phyloP scores from a whole-genome alignment of 2,329 filamentous ascomycete genomes.

The Botryotinia calthae region DNA sequence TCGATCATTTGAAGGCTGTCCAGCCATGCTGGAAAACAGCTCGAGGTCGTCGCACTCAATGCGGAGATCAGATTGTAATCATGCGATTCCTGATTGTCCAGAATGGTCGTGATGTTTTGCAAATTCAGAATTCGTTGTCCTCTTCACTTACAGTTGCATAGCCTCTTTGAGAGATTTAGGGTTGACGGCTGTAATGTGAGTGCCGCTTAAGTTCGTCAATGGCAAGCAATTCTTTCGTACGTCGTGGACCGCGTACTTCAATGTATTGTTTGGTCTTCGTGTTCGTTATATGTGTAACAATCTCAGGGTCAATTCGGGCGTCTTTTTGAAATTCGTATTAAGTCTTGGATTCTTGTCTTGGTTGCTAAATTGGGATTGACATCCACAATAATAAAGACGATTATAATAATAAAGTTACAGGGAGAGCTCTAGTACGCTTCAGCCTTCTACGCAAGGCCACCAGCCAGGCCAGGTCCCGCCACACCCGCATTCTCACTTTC shows the following conservation, averaged over 20 bases:
- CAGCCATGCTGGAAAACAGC: constrained; percentile 54
- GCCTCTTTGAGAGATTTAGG: constrained; percentile 24
- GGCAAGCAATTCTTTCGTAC: constrained; percentile 1
- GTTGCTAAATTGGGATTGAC: constrained; percentile 20
- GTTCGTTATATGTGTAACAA: neutral
- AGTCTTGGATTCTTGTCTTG: constrained; percentile 12
- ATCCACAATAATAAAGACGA: constrained; percentile 15
- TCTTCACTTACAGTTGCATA: constrained; percentile 22
- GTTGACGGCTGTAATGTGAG: constrained; percentile 2
- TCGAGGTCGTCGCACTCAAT: constrained; percentile 32
- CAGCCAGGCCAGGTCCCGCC: neutral
- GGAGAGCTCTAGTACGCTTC: constrained; percentile 13
- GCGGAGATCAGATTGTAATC: constrained; percentile 27
- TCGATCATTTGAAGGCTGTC: constrained; percentile 48
- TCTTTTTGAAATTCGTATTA: constrained; percentile 16
- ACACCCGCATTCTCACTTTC: constrained; percentile 5
- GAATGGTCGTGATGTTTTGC: neutral
- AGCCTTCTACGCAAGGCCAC: constrained; percentile 10
- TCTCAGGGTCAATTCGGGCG: neutral
- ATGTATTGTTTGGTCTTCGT: neutral
- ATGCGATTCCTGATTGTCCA: constrained; percentile 23
- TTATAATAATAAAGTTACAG: neutral
- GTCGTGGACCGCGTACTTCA: neutral
- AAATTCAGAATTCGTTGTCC: neutral
- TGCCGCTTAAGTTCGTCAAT: constrained; percentile 2